These are phyloP conservation scores for Mikania micrantha DNA, from an alignment of 129 eudicot genomes.

Conservation along the genomic window DNA sequence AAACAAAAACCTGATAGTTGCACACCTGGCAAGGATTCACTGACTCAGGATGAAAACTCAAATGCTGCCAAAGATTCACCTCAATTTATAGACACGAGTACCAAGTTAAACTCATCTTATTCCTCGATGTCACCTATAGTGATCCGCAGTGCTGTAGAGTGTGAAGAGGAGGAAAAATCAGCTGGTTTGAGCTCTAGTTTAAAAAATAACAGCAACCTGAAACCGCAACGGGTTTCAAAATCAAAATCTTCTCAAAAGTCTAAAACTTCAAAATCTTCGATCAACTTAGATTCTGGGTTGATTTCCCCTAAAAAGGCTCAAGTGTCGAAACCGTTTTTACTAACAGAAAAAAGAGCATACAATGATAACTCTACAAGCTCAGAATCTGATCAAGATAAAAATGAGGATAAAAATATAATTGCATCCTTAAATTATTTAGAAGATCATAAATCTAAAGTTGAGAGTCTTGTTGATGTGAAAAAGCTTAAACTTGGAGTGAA, in stretches of 20 bases:
- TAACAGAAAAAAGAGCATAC: slow-evolving; percentile 16
- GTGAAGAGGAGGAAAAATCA: slow-evolving; percentile 30
- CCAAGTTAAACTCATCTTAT: slow-evolving; percentile 19
- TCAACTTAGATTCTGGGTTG: background rate
- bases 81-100: slow-evolving; percentile 12
- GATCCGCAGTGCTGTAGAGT: slow-evolving; percentile 32
- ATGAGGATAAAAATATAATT: background rate
- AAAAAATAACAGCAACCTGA: slow-evolving; percentile 14
- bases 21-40: slow-evolving; percentile 21
- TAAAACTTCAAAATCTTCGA: background rate
- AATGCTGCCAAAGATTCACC: slow-evolving; percentile 14
- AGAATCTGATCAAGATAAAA: slow-evolving; percentile 5
- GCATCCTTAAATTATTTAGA: background rate
- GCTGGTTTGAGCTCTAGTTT: slow-evolving; percentile 6
- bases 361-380: slow-evolving; percentile 2
- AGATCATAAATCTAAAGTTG: slow-evolving; percentile 18
- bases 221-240: slow-evolving; percentile 7
- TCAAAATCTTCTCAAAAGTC: slow-evolving; percentile 22
- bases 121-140: slow-evolving; percentile 33
- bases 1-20: slow-evolving; percentile 24
- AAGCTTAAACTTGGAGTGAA: slow-evolving; percentile 60
- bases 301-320: background rate
- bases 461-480: slow-evolving; percentile 38
- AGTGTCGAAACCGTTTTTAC: slow-evolving; percentile 18
- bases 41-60: slow-evolving; percentile 28